Conservation (phyloP, 2,329 filamentous ascomycete species). For the Botrytis fragariae region DNA sequence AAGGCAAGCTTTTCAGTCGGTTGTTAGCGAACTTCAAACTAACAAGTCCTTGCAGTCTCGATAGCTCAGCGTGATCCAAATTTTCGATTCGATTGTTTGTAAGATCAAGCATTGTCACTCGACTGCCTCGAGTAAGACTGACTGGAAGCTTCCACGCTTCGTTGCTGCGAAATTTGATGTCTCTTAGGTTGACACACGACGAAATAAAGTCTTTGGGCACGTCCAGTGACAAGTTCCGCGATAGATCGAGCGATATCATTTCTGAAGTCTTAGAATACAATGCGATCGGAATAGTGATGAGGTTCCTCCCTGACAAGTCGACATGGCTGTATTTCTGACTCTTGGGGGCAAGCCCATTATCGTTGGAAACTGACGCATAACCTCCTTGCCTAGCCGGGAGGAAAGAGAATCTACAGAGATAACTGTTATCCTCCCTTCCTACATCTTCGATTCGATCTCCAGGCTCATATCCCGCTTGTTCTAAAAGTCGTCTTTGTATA, state of each 20-base stretch:
- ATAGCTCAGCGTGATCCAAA: slow-evolving; percentile 79
- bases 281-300: slow-evolving; percentile 91
- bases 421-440: slow-evolving; percentile 95
- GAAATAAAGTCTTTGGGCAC: slow-evolving; percentile 96
- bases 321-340: slow-evolving; percentile 92
- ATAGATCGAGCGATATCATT: slow-evolving; percentile 92
- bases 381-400: slow-evolving; percentile 85
- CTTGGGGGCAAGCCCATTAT: slow-evolving; percentile 74
- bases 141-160: slow-evolving; percentile 83
- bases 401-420: slow-evolving; percentile 94
- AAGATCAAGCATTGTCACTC: slow-evolving; percentile 85
- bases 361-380: slow-evolving; percentile 68
- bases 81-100: slow-evolving; percentile 92
- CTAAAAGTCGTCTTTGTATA: slow-evolving; percentile 86
- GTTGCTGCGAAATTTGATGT: slow-evolving; percentile 95
- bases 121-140: slow-evolving; percentile 76
- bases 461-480: slow-evolving; percentile 88
- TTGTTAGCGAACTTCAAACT: slow-evolving; percentile 96
- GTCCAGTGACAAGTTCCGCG: slow-evolving; percentile 85
- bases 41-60: slow-evolving; percentile 70
- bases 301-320: slow-evolving; percentile 82
- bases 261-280: slow-evolving; percentile 89
- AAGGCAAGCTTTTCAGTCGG: slow-evolving; percentile 72
- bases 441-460: slow-evolving; percentile 88
- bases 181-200: slow-evolving; percentile 82